Evolutionary conservation across 2,329 filamentous ascomycete genomes (phyloP).

Genomic region (Aaosphaeria arxii): DNA sequence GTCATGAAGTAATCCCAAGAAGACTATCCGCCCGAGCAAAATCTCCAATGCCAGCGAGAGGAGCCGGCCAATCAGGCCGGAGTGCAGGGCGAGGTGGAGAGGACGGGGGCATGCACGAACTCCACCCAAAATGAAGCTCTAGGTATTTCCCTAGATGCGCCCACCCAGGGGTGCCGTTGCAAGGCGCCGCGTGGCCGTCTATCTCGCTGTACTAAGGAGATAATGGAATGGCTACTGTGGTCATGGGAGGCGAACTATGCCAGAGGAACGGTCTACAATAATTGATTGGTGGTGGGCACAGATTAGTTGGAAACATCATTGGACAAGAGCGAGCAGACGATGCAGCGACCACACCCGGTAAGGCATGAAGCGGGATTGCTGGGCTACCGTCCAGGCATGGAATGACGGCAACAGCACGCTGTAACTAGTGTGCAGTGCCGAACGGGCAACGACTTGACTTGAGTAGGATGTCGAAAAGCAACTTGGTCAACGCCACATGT

Average conservation of each 20-base stretch:
- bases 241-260: no score
- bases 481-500: conserved; percentile 16
- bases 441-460: no score
- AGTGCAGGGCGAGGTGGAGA: neutral
- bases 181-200: conserved; percentile 24
- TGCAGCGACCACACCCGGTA: no score
- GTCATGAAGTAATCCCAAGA: conserved; percentile 18
- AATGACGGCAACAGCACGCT: no score
- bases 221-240: neutral
- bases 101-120: conserved; percentile 11
- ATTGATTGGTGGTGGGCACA: no score
- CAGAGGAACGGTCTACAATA: no score
- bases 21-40: conserved; percentile 6
- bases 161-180: conserved; percentile 6
- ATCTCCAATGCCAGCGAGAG: conserved; percentile 8
- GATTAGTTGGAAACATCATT: no score
- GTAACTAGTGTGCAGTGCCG: no score
- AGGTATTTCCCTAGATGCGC: neutral
- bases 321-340: no score
- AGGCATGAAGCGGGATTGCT: no score
- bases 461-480: conserved; percentile 3
- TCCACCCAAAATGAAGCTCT: conserved; percentile 4
- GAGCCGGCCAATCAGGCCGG: conserved; percentile 9
- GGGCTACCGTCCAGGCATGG: no score
- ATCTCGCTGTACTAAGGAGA: conserved; percentile 8